These are phyloP conservation scores for Chrysosporium queenslandicum DNA, from an alignment of 2,329 filamentous ascomycete genomes.

Conservation along the genomic window DNA sequence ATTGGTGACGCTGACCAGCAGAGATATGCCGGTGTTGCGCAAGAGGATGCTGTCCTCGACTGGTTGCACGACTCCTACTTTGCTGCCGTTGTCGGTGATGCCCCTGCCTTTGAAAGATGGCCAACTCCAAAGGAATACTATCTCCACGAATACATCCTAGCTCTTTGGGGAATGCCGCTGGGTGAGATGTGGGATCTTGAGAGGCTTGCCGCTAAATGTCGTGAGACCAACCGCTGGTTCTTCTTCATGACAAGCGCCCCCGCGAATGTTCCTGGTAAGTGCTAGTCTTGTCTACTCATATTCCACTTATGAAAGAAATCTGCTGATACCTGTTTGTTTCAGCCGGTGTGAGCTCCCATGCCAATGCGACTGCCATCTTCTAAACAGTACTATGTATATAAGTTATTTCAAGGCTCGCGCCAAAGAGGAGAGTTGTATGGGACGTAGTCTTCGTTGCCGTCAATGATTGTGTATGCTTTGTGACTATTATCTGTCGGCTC, in stretches of 20 bases:
- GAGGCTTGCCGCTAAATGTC: conserved; percentile 27
- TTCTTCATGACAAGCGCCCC: conserved; percentile 38
- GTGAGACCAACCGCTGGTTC: conserved; percentile 29
- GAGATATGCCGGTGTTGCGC: conserved; percentile 42
- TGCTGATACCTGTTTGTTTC: conserved; percentile 7
- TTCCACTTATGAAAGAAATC: not conserved
- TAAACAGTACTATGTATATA: no score
- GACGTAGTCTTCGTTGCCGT: not conserved
- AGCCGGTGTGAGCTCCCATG: conserved; percentile 23
- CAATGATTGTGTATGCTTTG: not conserved
- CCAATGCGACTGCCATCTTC: conserved; percentile 26
- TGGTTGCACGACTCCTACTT: conserved; percentile 65
- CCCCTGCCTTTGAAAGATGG: conserved; percentile 54
- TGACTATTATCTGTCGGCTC: no score
- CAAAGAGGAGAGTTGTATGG: no score
- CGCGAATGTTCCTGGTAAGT: conserved; percentile 33
- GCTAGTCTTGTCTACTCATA: not conserved
- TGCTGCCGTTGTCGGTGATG: conserved; percentile 54
- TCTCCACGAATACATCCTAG: conserved; percentile 35
- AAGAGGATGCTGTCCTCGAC: conserved; percentile 47
- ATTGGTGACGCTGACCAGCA: conserved; percentile 31
- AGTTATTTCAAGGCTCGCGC: no score
- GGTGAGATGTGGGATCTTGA: conserved; percentile 41
- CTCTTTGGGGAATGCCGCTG: conserved; percentile 38
- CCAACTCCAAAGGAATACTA: conserved; percentile 38